Conservation (phyloP, 257 asterid species). For the Ilex asprella region DNA sequence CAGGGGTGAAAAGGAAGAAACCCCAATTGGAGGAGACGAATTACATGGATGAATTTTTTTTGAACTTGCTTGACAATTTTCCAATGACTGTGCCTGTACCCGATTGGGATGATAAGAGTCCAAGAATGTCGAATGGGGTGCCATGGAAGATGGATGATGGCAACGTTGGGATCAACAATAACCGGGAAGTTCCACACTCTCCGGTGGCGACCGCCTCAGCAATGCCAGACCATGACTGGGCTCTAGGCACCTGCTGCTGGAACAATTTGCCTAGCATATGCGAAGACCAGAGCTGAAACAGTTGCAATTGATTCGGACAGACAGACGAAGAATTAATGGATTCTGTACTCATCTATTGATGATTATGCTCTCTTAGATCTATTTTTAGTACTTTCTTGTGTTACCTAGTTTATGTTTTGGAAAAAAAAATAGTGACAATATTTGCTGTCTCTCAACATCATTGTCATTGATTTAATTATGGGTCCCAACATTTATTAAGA, state of each 20-base stretch:
- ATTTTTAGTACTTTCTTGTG: too few relatives aligned
- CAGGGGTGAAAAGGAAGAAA: neutral
- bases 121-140: neutral
- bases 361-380: too few relatives aligned
- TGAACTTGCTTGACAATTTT: constrained; percentile 44
- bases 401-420: too few relatives aligned
- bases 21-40: constrained; percentile 15
- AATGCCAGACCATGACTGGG: constrained; percentile 29
- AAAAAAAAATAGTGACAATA: too few relatives aligned
- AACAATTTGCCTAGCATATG: constrained; percentile 46
- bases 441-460: too few relatives aligned
- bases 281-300: constrained; percentile 4
- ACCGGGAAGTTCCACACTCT: constrained; percentile 15
- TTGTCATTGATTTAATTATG: too few relatives aligned
- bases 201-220: constrained; percentile 16
- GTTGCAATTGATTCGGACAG: too few relatives aligned
- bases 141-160: constrained; percentile 17
- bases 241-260: constrained; percentile 38
- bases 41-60: constrained; percentile 43
- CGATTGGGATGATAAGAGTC: constrained; percentile 35
- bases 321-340: too few relatives aligned
- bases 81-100: constrained; percentile 53
- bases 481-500: too few relatives aligned
- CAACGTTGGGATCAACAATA: constrained; percentile 10
- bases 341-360: too few relatives aligned